Evolutionary conservation across 2,329 filamentous ascomycete genomes (phyloP).

Genomic region (Claviceps arundinis): DNA sequence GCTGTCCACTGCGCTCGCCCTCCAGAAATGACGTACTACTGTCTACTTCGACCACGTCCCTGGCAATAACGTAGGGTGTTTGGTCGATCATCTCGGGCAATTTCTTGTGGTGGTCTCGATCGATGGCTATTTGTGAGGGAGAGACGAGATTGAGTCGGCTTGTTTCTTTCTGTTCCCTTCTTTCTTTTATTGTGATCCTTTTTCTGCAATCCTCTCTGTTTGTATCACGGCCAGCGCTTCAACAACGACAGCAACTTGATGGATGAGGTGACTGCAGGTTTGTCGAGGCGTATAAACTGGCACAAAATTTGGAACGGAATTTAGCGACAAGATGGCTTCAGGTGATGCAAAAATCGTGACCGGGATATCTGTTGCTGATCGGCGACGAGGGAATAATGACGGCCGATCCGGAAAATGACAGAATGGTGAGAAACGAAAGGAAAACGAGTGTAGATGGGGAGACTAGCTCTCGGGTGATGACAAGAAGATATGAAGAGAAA

Average conservation of each 20-base stretch:
- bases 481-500: background rate
- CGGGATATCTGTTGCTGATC: background rate
- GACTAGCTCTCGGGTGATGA: slow-evolving; percentile 10
- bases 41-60: slow-evolving; percentile 18
- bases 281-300: background rate
- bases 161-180: background rate
- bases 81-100: slow-evolving; percentile 6
- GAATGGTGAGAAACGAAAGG: slow-evolving; percentile 6
- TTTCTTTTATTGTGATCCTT: background rate
- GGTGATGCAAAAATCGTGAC: slow-evolving; percentile 5
- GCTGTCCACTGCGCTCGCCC: background rate
- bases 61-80: slow-evolving; percentile 8
- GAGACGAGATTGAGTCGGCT: background rate
- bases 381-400: background rate
- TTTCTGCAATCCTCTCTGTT: background rate
- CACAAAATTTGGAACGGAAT: background rate
- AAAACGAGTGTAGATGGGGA: slow-evolving; percentile 14
- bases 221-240: background rate
- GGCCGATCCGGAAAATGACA: background rate
- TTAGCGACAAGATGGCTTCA: background rate
- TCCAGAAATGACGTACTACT: slow-evolving; percentile 13
- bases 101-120: background rate
- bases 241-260: background rate
- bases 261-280: background rate
- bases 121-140: background rate